phyloP scores from a whole-genome alignment of 1,284 basidiomycete genomes.

The Austropuccinia psidii region DNA sequence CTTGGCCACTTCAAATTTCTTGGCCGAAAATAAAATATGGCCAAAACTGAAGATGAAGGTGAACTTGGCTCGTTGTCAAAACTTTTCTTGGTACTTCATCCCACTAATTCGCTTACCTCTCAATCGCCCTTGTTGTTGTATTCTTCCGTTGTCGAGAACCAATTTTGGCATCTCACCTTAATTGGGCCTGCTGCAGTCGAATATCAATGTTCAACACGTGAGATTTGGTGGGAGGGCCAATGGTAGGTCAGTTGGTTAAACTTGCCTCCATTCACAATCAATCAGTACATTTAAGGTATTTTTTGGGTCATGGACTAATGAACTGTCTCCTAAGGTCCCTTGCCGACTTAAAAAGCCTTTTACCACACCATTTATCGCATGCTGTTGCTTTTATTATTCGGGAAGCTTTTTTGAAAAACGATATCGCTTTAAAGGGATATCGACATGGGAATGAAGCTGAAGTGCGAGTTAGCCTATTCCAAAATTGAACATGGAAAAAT shows the following conservation, averaged over 20 bases:
- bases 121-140: neutral
- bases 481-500: too few species aligned
- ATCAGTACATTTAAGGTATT: too few species aligned
- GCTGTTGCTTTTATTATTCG: neutral
- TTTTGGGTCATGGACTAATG: neutral
- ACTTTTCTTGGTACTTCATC: neutral
- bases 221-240: constrained; percentile 17
- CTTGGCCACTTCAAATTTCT: too few species aligned
- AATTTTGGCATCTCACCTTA: constrained; percentile 18
- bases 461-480: constrained; percentile 14
- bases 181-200: constrained; percentile 1
- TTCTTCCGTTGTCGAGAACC: constrained; percentile 1
- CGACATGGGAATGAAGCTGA: constrained; percentile 3
- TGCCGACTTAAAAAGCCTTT: neutral
- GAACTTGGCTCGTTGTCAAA: constrained; percentile 6
- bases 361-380: neutral
- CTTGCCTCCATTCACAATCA: neutral
- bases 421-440: constrained; percentile 13
- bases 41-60: too few species aligned
- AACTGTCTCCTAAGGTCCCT: too few species aligned
- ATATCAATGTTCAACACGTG: neutral
- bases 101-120: neutral
- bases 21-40: too few species aligned
- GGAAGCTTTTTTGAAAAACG: constrained; percentile 11
- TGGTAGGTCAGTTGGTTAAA: neutral